A percentile compares a stretch with the other conserved stretches of the same genome.
phyloP scores from a whole-genome alignment of 331 rosid species.

The Erythrophleum ivorense region DNA sequence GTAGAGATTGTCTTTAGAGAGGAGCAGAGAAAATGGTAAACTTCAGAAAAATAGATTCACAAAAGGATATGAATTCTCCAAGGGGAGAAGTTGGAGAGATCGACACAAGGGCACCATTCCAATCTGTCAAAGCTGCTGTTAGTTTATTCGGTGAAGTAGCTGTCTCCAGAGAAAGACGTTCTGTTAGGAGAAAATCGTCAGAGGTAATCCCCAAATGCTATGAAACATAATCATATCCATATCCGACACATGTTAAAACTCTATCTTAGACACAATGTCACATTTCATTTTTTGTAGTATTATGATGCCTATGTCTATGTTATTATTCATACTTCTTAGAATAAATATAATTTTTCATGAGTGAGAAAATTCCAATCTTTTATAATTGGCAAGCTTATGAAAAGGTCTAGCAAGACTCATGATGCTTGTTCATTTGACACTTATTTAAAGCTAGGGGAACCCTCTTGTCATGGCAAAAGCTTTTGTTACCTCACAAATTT shows the following conservation, averaged over 20 bases:
- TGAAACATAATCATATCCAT: not conserved
- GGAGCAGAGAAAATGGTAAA: constrained; percentile 51
- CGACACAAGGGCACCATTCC: constrained; percentile 93
- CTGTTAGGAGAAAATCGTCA: constrained; percentile 60
- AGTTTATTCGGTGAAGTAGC: constrained; percentile 87
- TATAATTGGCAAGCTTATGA: no score
- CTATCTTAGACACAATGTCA: not conserved
- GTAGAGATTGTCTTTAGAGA: constrained; percentile 35
- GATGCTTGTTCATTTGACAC: no score
- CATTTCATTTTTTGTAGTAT: not conserved
- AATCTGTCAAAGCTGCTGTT: constrained; percentile 95
- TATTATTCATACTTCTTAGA: not conserved
- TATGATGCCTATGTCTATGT: not conserved
- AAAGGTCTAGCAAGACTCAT: no score
- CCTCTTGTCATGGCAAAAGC: not conserved
- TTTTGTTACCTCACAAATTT: not conserved
- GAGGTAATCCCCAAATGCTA: constrained; percentile 53
- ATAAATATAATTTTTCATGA: no score
- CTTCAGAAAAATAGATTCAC: constrained; percentile 34
- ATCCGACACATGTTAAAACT: not conserved
- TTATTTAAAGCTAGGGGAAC: no score
- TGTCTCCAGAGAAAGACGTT: constrained; percentile 46
- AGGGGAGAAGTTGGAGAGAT: constrained; percentile 89
- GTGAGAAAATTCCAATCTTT: no score
- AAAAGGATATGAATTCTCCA: constrained; percentile 51